Conservation (phyloP, 352 stramenopile species). For the Pythium brachiatum region DNA sequence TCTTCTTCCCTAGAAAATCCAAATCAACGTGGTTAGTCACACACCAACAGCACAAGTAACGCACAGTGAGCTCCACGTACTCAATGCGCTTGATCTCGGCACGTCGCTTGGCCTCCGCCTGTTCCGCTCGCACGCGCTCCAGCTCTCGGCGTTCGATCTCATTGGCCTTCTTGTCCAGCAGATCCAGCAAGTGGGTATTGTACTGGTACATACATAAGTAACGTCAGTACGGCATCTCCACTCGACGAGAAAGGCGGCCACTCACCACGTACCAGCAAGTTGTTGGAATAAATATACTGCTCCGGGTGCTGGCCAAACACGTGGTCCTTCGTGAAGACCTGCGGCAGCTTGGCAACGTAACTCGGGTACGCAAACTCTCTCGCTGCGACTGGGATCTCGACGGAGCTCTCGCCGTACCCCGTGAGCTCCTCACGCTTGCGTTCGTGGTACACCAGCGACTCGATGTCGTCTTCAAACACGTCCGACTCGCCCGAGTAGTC, state of each 20-base stretch:
- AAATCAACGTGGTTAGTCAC: too few species aligned
- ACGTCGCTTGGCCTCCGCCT: conserved; percentile 30
- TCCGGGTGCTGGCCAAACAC: conserved; percentile 61
- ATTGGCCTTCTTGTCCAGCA: conserved; percentile 41
- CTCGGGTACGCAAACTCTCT: conserved; percentile 54
- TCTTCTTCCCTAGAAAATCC: conserved; percentile 23
- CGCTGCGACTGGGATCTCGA: conserved; percentile 46
- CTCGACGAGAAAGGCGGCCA: neutral
- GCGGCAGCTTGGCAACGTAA: conserved; percentile 56
- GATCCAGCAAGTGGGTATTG: conserved; percentile 37
- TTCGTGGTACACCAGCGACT: conserved; percentile 60
- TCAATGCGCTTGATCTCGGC: conserved; percentile 36
- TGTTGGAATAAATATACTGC: conserved; percentile 80
- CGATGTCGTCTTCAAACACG: conserved; percentile 74
- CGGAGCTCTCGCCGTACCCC: conserved; percentile 45
- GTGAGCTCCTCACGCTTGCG: conserved; percentile 37
- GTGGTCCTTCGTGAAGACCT: conserved; percentile 51
- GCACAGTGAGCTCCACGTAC: neutral
- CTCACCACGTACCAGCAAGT: conserved; percentile 45
- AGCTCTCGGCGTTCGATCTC: conserved; percentile 41
- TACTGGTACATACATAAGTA: conserved; percentile 23
- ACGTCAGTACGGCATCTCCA: neutral
- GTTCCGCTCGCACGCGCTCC: conserved; percentile 32
- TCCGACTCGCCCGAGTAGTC: conserved; percentile 63
- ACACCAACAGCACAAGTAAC: neutral